Evolutionary conservation across 1,139 yeast genomes (phyloP).

Genomic region (Casaregolazyma lundiana): DNA sequence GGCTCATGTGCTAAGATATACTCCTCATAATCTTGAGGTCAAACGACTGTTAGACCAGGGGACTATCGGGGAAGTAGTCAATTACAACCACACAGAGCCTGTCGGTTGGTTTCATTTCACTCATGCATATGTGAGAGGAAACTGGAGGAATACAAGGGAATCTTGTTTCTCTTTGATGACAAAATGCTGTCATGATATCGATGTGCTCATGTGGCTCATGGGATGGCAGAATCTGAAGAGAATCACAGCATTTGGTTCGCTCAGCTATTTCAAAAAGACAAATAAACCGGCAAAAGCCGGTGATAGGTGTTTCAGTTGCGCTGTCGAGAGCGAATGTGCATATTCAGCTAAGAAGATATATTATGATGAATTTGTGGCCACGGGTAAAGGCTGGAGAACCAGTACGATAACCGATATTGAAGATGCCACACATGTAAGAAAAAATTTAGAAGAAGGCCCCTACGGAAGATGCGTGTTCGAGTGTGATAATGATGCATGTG

Average conservation of each 20-base stretch:
- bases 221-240: slow-evolving; percentile 22
- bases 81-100: slow-evolving; percentile 30
- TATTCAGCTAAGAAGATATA: slow-evolving; percentile 27
- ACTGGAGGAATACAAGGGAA: slow-evolving; percentile 24
- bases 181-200: slow-evolving; percentile 30
- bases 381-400: slow-evolving; percentile 19
- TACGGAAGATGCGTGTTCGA: slow-evolving; percentile 28
- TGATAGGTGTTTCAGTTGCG: slow-evolving; percentile 22
- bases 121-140: slow-evolving; percentile 31
- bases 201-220: slow-evolving; percentile 26
- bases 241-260: slow-evolving; percentile 26
- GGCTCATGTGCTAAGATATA: slow-evolving; percentile 30
- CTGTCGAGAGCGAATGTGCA: slow-evolving; percentile 22
- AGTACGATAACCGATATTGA: slow-evolving; percentile 24
- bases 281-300: slow-evolving; percentile 26
- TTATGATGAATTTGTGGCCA: slow-evolving; percentile 21
- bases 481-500: slow-evolving; percentile 28
- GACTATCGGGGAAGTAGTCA: slow-evolving; percentile 25
- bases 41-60: slow-evolving; percentile 24
- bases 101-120: slow-evolving; percentile 31
- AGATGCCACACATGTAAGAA: slow-evolving; percentile 21
- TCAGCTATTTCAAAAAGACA: slow-evolving; percentile 22
- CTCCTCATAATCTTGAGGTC: slow-evolving; percentile 27
- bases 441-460: slow-evolving; percentile 23
- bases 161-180: slow-evolving; percentile 29